These are phyloP conservation scores for Thielaviopsis euricoi DNA, from an alignment of 2,329 filamentous ascomycete species.

Conservation along the genomic window DNA sequence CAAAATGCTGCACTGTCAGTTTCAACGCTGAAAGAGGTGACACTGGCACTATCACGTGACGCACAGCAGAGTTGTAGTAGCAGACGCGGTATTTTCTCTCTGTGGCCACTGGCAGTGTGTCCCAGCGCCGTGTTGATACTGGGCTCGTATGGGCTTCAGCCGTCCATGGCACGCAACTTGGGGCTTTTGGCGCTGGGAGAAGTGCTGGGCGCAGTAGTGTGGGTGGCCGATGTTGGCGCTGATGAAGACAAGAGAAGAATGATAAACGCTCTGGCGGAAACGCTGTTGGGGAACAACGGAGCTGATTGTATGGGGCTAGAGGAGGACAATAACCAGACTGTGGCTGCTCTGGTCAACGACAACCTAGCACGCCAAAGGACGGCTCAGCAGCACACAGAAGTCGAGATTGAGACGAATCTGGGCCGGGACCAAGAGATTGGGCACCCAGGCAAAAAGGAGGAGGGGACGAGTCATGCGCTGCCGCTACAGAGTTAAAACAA, in stretches of 20 bases:
- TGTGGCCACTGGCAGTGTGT: conserved; percentile 31
- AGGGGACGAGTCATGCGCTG: conserved; percentile 1
- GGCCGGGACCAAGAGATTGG: conserved; percentile 17
- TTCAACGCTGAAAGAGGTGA: conserved; percentile 19
- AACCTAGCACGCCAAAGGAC: background rate
- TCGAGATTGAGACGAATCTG: conserved; percentile 10
- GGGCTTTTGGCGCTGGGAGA: conserved; percentile 27
- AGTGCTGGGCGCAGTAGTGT: conserved; percentile 12
- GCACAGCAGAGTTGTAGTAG: background rate
- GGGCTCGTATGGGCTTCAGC: conserved; percentile 34
- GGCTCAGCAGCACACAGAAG: background rate
- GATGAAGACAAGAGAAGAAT: conserved; percentile 20
- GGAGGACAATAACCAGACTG: background rate
- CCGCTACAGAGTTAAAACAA: conserved; percentile 10
- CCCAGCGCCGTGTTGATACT: conserved; percentile 27
- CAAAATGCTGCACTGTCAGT: conserved; percentile 24
- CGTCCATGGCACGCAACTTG: conserved; percentile 29
- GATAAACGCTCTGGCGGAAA: conserved; percentile 19
- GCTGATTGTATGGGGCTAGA: background rate
- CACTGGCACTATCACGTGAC: conserved; percentile 14
- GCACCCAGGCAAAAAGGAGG: conserved; percentile 17
- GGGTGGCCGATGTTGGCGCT: conserved; percentile 7
- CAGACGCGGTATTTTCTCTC: conserved; percentile 17
- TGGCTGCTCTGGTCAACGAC: background rate
- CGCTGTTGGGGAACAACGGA: background rate